Base-by-base conservation (phyloP, 2,329 filamentous ascomycete species). In the Aspergillus aculeatus region DNA sequence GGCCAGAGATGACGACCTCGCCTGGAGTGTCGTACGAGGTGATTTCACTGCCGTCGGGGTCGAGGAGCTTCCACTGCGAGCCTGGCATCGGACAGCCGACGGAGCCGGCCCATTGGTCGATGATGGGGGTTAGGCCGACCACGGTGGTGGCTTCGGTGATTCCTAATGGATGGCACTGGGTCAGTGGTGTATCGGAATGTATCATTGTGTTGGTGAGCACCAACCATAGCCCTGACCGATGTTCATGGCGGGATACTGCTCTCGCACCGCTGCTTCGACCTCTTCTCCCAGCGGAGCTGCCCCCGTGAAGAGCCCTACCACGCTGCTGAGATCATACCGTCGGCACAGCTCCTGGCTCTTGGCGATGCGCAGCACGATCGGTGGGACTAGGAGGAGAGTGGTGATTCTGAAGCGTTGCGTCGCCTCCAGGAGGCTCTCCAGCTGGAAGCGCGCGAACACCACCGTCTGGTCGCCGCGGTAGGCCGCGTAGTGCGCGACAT, bases 1-100 rank as follows among this genome's bases (percentile, higher is more conserved):
- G 91, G 0, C 92, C 92, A 59, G 87, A 87, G 56, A 95, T 81
- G 81, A 91, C 90, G 1, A 86, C 77, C 68, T 86, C 84, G 11
- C 84, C 84, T 0, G 81, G 76, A 66, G 87, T 78, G 47, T 80
- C 80, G 4, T 83, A 68, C 0, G 76, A 81, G 1, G 79, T 80
- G 65, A 87, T 83, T 1, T 76, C 78, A 0, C 83, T 85, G 0
- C 70, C 70, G 11, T 53, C 81, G 5, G 68, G 66, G 32, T 84
- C 80, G 21, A 88, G 70, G 47, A 89, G 82, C 63, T 85, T 86
- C 48, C 88, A 79, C 54, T 84, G 82, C 0, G 86, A 89, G 12
- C 78, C 82, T 0, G 84, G 81, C 5, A 86, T 82, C 12, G 87
- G 78, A 81, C 85, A 66, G 11, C 69, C 69, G 0, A 60, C 68